These are phyloP conservation scores for Eucalyptus leucophloia DNA, from an alignment of 345 rosid species.

Conservation along the genomic window DNA sequence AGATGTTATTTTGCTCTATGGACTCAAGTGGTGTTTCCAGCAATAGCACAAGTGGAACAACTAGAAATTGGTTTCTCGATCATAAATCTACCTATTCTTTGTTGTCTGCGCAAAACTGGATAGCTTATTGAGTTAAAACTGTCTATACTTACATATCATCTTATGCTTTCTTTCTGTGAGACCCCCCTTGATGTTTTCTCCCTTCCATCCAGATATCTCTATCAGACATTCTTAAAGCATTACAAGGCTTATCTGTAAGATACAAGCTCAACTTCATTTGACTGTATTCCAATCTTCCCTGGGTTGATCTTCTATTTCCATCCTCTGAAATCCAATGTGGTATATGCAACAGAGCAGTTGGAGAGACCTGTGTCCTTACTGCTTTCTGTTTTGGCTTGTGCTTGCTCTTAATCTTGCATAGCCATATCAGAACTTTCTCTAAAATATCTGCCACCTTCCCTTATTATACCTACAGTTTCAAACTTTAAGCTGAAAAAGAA, in stretches of 20 bases:
- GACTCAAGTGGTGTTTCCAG: not conserved
- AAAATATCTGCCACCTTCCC: not conserved
- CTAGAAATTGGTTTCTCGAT: not conserved
- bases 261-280: not conserved
- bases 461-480: not conserved
- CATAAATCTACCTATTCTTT: not conserved
- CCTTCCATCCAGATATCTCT: slow-evolving; percentile 27
- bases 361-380: slow-evolving; percentile 76
- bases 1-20: not conserved
- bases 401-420: not conserved
- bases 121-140: not conserved
- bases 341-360: slow-evolving; percentile 72
- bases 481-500: slow-evolving; percentile 31
- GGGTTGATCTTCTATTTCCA: not conserved
- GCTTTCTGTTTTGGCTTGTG: not conserved
- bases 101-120: not conserved
- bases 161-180: not conserved
- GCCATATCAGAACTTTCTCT: not conserved
- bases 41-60: not conserved
- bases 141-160: not conserved
- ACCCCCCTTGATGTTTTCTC: not conserved
- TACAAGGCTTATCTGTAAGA: slow-evolving; percentile 58
- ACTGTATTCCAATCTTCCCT: not conserved
- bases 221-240: slow-evolving; percentile 42
- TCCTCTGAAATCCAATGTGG: slow-evolving; percentile 42